phyloP scores from a whole-genome alignment of 306 rosid species.

The Lablab purpureus region DNA sequence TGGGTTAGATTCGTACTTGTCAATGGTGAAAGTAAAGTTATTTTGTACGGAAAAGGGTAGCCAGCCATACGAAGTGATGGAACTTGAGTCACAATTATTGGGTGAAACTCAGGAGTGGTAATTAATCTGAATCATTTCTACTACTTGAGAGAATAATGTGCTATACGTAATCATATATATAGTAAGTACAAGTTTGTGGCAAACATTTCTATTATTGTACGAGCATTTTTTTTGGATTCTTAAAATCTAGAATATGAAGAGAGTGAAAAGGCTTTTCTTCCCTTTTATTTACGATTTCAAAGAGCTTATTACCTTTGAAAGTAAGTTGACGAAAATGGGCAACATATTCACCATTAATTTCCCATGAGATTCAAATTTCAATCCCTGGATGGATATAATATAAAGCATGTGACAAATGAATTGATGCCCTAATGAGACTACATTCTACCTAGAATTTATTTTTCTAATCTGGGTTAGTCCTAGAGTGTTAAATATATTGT shows the following conservation, averaged over 20 bases:
- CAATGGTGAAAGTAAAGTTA: conserved; percentile 19
- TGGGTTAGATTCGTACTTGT: background rate
- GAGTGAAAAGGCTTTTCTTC: background rate
- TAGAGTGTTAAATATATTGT: background rate
- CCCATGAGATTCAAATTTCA: conserved; percentile 31
- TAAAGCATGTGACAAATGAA: background rate
- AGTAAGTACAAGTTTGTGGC: background rate
- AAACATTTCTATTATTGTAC: background rate
- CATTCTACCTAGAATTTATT: background rate
- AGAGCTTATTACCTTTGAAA: background rate
- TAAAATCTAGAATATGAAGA: background rate
- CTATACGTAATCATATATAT: background rate
- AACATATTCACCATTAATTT: conserved; percentile 1
- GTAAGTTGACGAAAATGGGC: conserved; percentile 3
- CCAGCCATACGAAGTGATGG: background rate
- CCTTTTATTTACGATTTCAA: background rate
- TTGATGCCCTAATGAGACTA: background rate
- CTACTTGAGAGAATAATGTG: background rate
- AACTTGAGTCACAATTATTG: background rate
- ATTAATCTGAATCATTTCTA: conserved; percentile 13
- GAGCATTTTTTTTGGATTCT: background rate
- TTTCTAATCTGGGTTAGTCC: background rate
- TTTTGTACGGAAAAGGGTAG: conserved; percentile 11
- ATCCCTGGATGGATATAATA: background rate
- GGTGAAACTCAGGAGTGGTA: background rate